These are phyloP conservation scores for Oemleria cerasiformis DNA, from an alignment of 306 rosid genomes.

Conservation along the genomic window DNA sequence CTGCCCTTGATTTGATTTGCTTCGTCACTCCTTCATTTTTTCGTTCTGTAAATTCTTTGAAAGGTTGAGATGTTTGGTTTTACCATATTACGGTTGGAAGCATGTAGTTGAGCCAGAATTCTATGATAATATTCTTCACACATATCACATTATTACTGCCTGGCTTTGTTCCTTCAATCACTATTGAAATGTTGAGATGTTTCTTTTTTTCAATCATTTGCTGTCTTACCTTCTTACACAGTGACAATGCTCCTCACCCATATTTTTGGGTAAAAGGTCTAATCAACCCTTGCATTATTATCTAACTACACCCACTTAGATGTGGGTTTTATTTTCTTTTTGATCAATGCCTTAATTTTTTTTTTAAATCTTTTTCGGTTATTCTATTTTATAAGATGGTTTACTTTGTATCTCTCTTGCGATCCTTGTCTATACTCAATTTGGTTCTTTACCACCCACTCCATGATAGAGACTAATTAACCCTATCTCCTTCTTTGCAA, in stretches of 20 bases:
- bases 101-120: slow-evolving; percentile 48
- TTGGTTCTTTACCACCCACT: slow-evolving; percentile 34
- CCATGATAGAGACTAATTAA: slow-evolving; percentile 18
- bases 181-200: slow-evolving; percentile 5
- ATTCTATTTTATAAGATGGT: no score
- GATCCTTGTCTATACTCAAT: slow-evolving; percentile 21
- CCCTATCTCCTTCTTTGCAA: slow-evolving; percentile 20
- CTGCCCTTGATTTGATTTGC: slow-evolving; percentile 45
- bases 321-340: not conserved
- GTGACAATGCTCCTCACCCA: slow-evolving; percentile 8
- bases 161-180: not conserved
- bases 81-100: slow-evolving; percentile 30
- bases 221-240: not conserved
- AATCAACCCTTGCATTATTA: not conserved
- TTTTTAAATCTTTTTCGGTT: not conserved
- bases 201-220: not conserved
- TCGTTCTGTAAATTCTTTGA: slow-evolving; percentile 56
- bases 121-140: slow-evolving; percentile 20
- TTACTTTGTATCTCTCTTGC: not conserved
- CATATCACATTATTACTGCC: not conserved
- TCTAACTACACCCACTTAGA: not conserved
- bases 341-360: not conserved
- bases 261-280: slow-evolving; percentile 6
- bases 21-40: slow-evolving; percentile 28
- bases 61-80: slow-evolving; percentile 49